Conservation (phyloP, 2,329 filamentous ascomycete species). For the Paecilomyces dactylethromorphus region DNA sequence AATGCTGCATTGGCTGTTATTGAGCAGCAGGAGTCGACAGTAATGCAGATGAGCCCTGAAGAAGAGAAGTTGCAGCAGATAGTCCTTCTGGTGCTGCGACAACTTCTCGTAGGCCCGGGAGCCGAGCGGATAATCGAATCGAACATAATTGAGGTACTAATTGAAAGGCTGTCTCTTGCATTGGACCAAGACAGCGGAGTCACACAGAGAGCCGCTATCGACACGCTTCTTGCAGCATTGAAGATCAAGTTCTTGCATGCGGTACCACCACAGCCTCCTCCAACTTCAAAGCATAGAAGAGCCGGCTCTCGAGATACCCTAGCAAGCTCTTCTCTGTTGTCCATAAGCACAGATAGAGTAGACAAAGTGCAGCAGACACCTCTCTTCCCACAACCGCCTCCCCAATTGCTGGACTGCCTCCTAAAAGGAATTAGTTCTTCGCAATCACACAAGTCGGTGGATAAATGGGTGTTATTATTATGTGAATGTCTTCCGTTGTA, state of each 20-base stretch:
- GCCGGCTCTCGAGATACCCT: conserved; percentile 32
- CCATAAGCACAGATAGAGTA: conserved; percentile 38
- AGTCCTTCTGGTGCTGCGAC: conserved; percentile 59
- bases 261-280: conserved; percentile 24
- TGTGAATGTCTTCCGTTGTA: conserved; percentile 79
- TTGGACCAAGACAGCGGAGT: conserved; percentile 58
- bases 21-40: conserved; percentile 12
- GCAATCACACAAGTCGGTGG: conserved; percentile 68
- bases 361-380: conserved; percentile 30
- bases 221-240: conserved; percentile 68
- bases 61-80: conserved; percentile 64
- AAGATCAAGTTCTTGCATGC: conserved; percentile 49
- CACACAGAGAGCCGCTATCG: conserved; percentile 70
- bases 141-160: conserved; percentile 63
- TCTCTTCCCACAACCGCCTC: conserved; percentile 43
- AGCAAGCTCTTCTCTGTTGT: conserved; percentile 36
- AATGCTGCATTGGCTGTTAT: conserved; percentile 23
- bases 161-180: conserved; percentile 59
- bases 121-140: conserved; percentile 32
- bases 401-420: conserved; percentile 71
- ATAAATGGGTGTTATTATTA: conserved; percentile 87
- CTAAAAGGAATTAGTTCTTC: conserved; percentile 71
- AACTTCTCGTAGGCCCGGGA: conserved; percentile 33
- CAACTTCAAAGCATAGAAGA: conserved; percentile 28
- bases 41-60: conserved; percentile 38